Conservation (phyloP, 2,329 filamentous ascomycete species). For the Pseudogymnoascus sp. region DNA sequence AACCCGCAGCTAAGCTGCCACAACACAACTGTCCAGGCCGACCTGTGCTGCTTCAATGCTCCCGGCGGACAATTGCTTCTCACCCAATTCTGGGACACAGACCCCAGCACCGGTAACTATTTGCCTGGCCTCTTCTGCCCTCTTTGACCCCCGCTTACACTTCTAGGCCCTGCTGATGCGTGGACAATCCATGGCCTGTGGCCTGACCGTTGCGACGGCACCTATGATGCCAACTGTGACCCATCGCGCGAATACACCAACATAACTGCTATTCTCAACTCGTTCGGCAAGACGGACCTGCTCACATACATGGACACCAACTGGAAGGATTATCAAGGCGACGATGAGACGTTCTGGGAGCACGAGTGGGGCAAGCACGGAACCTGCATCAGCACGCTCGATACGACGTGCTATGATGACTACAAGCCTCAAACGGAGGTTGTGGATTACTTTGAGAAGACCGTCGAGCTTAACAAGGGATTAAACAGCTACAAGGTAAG, state of each 20-base stretch:
- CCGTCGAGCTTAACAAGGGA: slow-evolving; percentile 57
- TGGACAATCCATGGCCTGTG: slow-evolving; percentile 70
- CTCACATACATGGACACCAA: slow-evolving; percentile 61
- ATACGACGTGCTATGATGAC: slow-evolving; percentile 55
- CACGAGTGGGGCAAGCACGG: slow-evolving; percentile 73
- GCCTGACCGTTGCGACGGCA: slow-evolving; percentile 61
- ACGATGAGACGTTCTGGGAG: slow-evolving; percentile 60
- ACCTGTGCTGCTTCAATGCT: slow-evolving; percentile 68
- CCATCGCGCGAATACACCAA: slow-evolving; percentile 52
- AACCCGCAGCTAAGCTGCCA: slow-evolving; percentile 48
- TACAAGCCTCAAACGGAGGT: slow-evolving; percentile 57
- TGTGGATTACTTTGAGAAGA: slow-evolving; percentile 59
- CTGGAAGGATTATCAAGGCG: slow-evolving; percentile 62
- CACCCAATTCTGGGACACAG: slow-evolving; percentile 72
- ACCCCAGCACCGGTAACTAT: slow-evolving; percentile 41
- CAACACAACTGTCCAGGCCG: slow-evolving; percentile 48
- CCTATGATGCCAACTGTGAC: slow-evolving; percentile 61
- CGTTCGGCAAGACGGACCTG: slow-evolving; percentile 45
- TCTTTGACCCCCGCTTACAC: background rate
- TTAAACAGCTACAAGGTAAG: slow-evolving; percentile 55
- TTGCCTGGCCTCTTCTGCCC: background rate
- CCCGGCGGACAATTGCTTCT: slow-evolving; percentile 63
- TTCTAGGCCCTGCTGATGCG: slow-evolving; percentile 51
- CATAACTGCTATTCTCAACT: slow-evolving; percentile 53
- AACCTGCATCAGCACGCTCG: slow-evolving; percentile 61